phyloP scores from a whole-genome alignment of 768 basidiomycete genomes.

The Trametes cinnabarina region DNA sequence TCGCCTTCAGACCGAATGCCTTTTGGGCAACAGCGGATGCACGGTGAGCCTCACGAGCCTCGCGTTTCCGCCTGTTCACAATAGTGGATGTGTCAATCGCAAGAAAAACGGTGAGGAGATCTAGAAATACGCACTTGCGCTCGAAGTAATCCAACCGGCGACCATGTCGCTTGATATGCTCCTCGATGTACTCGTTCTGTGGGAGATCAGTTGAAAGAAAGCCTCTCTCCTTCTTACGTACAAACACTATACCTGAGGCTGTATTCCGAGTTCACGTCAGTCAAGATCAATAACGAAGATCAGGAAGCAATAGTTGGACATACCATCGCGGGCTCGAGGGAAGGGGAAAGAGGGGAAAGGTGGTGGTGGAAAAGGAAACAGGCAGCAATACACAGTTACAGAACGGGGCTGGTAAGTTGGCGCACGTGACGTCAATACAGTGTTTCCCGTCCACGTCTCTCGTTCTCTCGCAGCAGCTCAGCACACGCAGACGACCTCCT shows the following conservation, averaged over 20 bases:
- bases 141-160: conserved; percentile 95
- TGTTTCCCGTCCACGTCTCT: conserved; percentile 12
- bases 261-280: conserved; percentile 3
- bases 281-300: neutral
- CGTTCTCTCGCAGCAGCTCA: conserved; percentile 1
- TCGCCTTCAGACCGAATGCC: conserved; percentile 94
- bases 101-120: neutral
- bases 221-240: neutral
- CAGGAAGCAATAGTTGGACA: conserved; percentile 4
- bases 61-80: conserved; percentile 67
- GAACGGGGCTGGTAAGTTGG: neutral
- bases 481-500: conserved; percentile 2
- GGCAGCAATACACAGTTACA: neutral
- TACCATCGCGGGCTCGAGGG: conserved; percentile 27
- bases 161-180: conserved; percentile 96
- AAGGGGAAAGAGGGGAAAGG: conserved; percentile 4
- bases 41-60: conserved; percentile 74
- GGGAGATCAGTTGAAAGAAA: conserved; percentile 12
- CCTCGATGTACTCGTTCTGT: conserved; percentile 99
- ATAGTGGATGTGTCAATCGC: no score
- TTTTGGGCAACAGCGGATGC: conserved; percentile 87
- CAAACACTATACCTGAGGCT: conserved; percentile 62
- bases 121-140: conserved; percentile 62
- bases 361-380: conserved; percentile 1
- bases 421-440: conserved; percentile 19